phyloP scores from a whole-genome alignment of 345 rosid genomes.

The Erysimum cheiranthoides region DNA sequence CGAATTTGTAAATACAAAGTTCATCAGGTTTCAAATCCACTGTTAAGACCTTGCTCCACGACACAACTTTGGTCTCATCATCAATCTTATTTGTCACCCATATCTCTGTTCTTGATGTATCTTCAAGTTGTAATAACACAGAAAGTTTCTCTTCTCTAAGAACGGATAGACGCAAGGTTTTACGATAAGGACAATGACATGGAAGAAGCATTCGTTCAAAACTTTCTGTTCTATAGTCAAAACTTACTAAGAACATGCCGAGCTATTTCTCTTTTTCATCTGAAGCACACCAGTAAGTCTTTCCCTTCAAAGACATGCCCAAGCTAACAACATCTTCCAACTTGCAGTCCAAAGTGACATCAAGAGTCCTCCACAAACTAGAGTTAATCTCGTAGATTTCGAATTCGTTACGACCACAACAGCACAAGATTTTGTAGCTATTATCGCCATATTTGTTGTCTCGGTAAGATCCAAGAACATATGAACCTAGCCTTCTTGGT shows the following conservation, averaged over 20 bases:
- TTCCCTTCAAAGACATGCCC: no score
- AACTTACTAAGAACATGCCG: background rate
- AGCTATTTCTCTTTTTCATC: background rate
- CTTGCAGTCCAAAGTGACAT: no score
- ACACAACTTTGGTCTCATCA: background rate
- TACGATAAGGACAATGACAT: no score
- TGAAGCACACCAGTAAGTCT: no score
- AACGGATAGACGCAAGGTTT: background rate
- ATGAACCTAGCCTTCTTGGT: no score
- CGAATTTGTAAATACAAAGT: rapidly evolving
- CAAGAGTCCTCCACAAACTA: no score
- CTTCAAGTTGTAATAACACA: background rate
- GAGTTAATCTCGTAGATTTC: no score
- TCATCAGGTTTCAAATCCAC: background rate
- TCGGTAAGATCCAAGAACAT: no score
- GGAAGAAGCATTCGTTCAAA: background rate
- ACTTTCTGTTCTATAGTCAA: slow-evolving; percentile 4
- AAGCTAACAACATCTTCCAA: no score
- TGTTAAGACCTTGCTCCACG: background rate
- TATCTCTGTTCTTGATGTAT: background rate
- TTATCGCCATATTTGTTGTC: no score
- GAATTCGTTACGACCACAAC: no score
- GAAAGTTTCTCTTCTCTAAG: slow-evolving; percentile 9
- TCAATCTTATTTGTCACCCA: slow-evolving; percentile 17
- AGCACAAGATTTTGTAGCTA: no score